Base-by-base conservation (phyloP, 2,329 filamentous ascomycete species). In the Talaromyces sp. region DNA sequence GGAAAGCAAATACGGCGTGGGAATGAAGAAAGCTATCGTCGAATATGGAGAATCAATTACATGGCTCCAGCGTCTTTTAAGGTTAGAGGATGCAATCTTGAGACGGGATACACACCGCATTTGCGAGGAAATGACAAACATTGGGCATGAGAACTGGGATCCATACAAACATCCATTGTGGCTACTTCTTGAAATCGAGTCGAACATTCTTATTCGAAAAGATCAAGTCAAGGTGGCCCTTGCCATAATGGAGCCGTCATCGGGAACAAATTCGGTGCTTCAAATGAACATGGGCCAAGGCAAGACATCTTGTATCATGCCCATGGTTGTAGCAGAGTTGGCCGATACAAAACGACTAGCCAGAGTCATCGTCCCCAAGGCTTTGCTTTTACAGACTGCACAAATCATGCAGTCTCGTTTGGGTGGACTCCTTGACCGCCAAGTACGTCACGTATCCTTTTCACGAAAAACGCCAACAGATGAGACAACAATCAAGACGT, bases 231-330 rank as follows among this genome's bases (percentile, higher is more conserved):
- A 86, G 6, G 86, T 90, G 7, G 87, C 87, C 0, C 65, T 75
- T 2, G 83, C 84, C 0, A 90, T 84, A 15, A 85, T 87, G 1
- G 72, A 72, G 0, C 87, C 87, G 0, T 60, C 66, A 0, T 84
- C 82, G 0, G 73, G 75, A 0, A 63, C 71, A 0, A 89, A 88
- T 62, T 85, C 85, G 0, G 84, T 89, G 0, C 65, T 88, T 0
- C 87, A 89, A 64, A 81, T 89, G 72, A 85, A 88, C 64, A 89
- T 89, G 86, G 87, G 87, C 2, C 25, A 39, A 55, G 53, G 88
- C 0, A 91, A 91, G 67, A 86, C 86, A 0, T 88, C 87, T 0
- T 84, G 89, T 1, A 91, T 92, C 55, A 81, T 88, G 0, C 87
- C 88, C 0, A 87, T 89, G 61, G 82, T 88, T 0, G 83, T 84